phyloP scores from a whole-genome alignment of 192 early-diverging fungal species.

The Mortierella alpina region DNA sequence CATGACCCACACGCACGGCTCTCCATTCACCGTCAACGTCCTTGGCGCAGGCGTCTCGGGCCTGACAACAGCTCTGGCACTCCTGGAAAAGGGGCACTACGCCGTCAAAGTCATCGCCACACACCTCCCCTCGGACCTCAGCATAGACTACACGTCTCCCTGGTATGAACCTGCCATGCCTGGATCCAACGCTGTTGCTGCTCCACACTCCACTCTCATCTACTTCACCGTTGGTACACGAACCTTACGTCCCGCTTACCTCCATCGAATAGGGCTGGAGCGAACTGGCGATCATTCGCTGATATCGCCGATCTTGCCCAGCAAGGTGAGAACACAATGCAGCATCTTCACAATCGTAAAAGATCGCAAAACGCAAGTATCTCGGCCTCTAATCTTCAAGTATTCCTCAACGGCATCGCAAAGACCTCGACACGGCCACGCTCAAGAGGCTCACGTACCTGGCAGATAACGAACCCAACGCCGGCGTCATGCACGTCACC shows the following conservation, averaged over 20 bases:
- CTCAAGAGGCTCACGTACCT: constrained; percentile 50
- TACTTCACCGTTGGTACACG: background rate
- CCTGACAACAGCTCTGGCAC: constrained; percentile 75
- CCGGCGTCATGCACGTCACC: constrained; percentile 64
- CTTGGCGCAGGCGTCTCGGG: constrained; percentile 83
- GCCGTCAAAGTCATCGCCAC: constrained; percentile 72
- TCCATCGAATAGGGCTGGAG: constrained; percentile 47
- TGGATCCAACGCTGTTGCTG: background rate
- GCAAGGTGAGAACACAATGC: constrained; percentile 47
- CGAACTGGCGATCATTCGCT: constrained; percentile 61
- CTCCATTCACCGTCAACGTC: constrained; percentile 53
- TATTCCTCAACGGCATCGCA: no score
- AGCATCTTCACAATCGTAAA: background rate
- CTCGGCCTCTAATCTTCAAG: no score
- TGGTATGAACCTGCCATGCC: constrained; percentile 25
- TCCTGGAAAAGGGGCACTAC: constrained; percentile 60
- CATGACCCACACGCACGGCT: constrained; percentile 9
- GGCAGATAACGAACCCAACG: constrained; percentile 44
- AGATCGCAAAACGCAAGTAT: no score
- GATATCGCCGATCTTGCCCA: constrained; percentile 53
- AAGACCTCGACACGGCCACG: constrained; percentile 54
- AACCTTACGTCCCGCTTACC: no score
- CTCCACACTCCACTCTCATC: background rate
- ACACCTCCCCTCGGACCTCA: constrained; percentile 62
- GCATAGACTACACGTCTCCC: constrained; percentile 64